Base-by-base conservation (phyloP, 352 stramenopile genomes). In the Phytophthora megakarya region DNA sequence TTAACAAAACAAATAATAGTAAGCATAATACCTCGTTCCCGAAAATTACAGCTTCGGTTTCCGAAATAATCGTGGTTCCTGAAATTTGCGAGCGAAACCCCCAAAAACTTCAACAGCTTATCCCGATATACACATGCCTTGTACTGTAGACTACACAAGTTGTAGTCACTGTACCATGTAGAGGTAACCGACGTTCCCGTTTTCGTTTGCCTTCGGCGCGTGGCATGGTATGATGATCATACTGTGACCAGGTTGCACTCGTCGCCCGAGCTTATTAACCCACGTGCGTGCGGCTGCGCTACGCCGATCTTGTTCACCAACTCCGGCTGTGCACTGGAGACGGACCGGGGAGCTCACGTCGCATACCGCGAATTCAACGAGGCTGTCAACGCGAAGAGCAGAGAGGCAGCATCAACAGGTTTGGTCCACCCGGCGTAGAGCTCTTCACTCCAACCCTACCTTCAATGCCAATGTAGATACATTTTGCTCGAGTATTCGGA, bases 271-370 rank as follows among this genome's bases (percentile, higher is more conserved):
- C n/a, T 44, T 54, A 23, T 63, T 69, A 59, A 69, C 61, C 61
- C 54, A 69, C 61, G 52, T 64, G 45, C 61, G 61, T 58, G 52
- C 52, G 60, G 19, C 21, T 68, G 51, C 51, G 50, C 59, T 30
- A 62, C 60, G 50, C 59, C 40, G 44, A 65, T 59, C 57, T 25
- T 46, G 42, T 28, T 33, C 44, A 45, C 16, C 38, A 39, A 66
- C 30, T 26, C 48, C 33, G 48, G 33, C 57, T 65, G 39, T 59
- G 47, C 57, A 21, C 43, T 9, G 42, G 21, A 65, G 47, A 65
- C 60, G 60, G 50, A 61, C 25, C 51, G 60, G 50, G 43, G 35
- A 63, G 43, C 33, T 68, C 60, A 57, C 60, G 61, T 69, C 61
- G 61, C 61, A 69, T 64, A 63, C 44, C 46, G 9, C 21, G 18